These are phyloP conservation scores for Dothistroma pini DNA, from an alignment of 2,329 filamentous ascomycete genomes.

Conservation along the genomic window DNA sequence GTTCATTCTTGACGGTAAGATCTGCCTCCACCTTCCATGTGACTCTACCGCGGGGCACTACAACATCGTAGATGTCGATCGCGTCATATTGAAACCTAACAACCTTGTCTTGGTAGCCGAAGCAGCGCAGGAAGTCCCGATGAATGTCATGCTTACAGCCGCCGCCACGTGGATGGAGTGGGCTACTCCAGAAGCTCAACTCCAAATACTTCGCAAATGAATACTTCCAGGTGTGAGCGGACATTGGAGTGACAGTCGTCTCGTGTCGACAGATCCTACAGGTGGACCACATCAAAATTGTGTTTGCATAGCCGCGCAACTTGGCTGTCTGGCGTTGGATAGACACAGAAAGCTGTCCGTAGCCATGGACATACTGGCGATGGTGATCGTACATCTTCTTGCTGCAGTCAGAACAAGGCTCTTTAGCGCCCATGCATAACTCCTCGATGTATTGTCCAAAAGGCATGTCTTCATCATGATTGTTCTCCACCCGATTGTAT, in stretches of 20 bases:
- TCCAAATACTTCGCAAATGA: conserved; percentile 99
- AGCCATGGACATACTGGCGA: conserved; percentile 93
- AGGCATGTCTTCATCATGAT: conserved; percentile 79
- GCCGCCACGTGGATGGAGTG: conserved; percentile 68
- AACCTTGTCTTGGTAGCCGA: conserved; percentile 80
- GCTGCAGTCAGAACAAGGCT: conserved; percentile 80
- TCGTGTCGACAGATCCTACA: conserved; percentile 91
- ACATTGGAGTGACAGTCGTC: conserved; percentile 87
- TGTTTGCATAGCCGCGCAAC: conserved; percentile 62
- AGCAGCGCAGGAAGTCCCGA: conserved; percentile 87
- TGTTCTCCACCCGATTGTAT: conserved; percentile 69
- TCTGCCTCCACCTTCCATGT: conserved; percentile 99
- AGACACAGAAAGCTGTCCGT: conserved; percentile 88
- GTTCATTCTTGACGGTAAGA: conserved; percentile 84
- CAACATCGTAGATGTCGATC: conserved; percentile 88
- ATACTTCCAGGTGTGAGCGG: conserved; percentile 92
- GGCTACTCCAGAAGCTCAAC: conserved; percentile 89
- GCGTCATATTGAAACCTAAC: conserved; percentile 89
- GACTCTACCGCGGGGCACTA: conserved; percentile 82
- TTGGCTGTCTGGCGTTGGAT: conserved; percentile 71
- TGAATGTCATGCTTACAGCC: conserved; percentile 90
- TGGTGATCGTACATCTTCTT: conserved; percentile 89
- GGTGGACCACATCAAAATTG: conserved; percentile 96
- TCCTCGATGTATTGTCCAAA: conserved; percentile 95
- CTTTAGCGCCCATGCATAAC: conserved; percentile 70